Evolutionary conservation across 2,329 filamentous ascomycete species (phyloP).

Genomic region (Penicillium griseofulvum): DNA sequence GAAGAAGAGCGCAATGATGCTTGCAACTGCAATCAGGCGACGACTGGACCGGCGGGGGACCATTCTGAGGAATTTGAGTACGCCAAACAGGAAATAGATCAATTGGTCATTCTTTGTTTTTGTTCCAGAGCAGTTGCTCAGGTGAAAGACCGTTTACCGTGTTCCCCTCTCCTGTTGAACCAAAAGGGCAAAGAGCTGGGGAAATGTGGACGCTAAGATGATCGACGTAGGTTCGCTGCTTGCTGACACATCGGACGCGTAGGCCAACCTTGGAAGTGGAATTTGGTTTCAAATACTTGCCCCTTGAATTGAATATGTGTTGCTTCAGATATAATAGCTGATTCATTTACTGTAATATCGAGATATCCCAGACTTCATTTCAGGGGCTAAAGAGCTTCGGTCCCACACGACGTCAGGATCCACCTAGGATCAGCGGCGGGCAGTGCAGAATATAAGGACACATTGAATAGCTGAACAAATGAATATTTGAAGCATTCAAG

Average conservation of each 20-base stretch:
- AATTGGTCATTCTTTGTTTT: slow-evolving; percentile 15
- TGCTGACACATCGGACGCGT: slow-evolving; percentile 23
- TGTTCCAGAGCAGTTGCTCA: not conserved
- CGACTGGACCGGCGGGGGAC: slow-evolving; percentile 43
- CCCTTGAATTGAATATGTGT: not conserved
- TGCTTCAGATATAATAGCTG: not conserved
- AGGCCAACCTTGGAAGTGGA: slow-evolving; percentile 1
- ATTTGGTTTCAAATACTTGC: slow-evolving; percentile 2
- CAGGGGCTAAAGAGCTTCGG: not conserved
- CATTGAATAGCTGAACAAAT: not conserved
- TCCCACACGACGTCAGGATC: not conserved
- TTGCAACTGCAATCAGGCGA: slow-evolving; percentile 49
- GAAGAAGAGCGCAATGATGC: slow-evolving; percentile 57
- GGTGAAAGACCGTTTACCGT: not conserved
- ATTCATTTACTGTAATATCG: not conserved
- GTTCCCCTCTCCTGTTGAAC: slow-evolving; percentile 1
- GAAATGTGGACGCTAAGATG: slow-evolving; percentile 8
- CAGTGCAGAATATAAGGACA: not conserved
- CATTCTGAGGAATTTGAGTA: slow-evolving; percentile 27
- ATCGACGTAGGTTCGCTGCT: slow-evolving; percentile 10
- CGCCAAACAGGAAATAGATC: slow-evolving; percentile 10
- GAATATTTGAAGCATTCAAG: not conserved
- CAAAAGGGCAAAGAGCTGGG: not conserved
- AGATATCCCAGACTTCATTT: not conserved
- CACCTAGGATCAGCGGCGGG: not conserved